Conservation (phyloP, 208 protist species). For the Wallacemonas sp. region DNA sequence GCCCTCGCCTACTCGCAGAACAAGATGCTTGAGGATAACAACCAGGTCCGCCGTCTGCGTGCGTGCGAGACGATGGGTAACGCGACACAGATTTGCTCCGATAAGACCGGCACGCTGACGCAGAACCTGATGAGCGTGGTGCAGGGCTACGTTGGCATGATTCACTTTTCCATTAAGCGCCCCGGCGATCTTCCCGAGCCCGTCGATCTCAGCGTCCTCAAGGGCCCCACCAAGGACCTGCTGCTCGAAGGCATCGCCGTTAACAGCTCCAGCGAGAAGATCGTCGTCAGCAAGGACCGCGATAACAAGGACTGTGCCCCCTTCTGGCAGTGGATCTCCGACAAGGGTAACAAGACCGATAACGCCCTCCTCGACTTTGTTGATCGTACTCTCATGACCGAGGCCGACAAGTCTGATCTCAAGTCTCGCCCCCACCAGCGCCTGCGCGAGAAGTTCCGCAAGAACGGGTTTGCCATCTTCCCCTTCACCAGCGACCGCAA, state of each 20-base stretch:
- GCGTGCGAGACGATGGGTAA: constrained; percentile 98
- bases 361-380: constrained; percentile 83
- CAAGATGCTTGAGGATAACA: constrained; percentile 98
- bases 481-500: constrained; percentile 90
- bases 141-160: constrained; percentile 72
- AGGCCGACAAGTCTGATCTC: constrained; percentile 29
- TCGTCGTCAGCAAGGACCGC: constrained; percentile 33
- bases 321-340: constrained; percentile 64
- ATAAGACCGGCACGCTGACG: constrained; percentile 99
- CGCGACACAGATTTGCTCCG: constrained; percentile 97
- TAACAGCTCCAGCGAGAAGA: constrained; percentile 86
- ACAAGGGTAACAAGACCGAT: constrained; percentile 90
- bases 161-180: constrained; percentile 45
- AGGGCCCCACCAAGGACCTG: constrained; percentile 7
- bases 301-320: constrained; percentile 33
- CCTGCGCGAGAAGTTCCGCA: constrained; percentile 39
- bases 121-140: constrained; percentile 98
- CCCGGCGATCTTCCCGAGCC: constrained; percentile 55
- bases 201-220: constrained; percentile 27
- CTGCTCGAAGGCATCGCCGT: constrained; percentile 56
- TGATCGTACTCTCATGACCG: constrained; percentile 44
- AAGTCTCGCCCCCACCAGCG: constrained; percentile 52
- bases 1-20: constrained; percentile 97
- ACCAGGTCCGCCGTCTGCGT: constrained; percentile 96
- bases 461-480: constrained; percentile 64